Percentiles rank a stretch among this genome's conserved stretches.
Evolutionary conservation across 2,329 filamentous ascomycete genomes (phyloP).

Genomic region (Exophiala xenobiotica): DNA sequence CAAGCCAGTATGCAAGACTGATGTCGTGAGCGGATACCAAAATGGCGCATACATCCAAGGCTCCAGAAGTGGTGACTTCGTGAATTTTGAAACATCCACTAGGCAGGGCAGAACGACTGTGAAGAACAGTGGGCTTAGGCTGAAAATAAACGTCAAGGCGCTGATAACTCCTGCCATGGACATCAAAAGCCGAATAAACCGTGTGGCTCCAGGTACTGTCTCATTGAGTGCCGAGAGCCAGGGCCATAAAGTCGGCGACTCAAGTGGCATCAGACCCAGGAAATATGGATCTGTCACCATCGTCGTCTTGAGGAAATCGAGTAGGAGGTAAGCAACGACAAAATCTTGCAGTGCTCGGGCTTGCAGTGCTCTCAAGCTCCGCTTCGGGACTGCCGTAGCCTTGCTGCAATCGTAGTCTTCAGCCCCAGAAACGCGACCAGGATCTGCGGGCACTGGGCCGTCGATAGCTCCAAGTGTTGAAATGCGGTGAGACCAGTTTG

Average conservation of each 20-base stretch:
- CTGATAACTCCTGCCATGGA: slow-evolving; percentile 57
- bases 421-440: slow-evolving; percentile 28
- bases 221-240: slow-evolving; percentile 21
- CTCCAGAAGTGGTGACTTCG: slow-evolving; percentile 60
- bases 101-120: slow-evolving; percentile 51
- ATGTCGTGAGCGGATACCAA: slow-evolving; percentile 51
- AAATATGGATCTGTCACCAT: slow-evolving; percentile 81
- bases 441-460: slow-evolving; percentile 31
- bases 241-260: slow-evolving; percentile 39
- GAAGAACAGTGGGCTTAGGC: slow-evolving; percentile 61
- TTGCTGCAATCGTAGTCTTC: slow-evolving; percentile 13
- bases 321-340: slow-evolving; percentile 60
- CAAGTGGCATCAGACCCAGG: slow-evolving; percentile 54
- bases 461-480: slow-evolving; percentile 44
- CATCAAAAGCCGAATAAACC: slow-evolving; percentile 57
- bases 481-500: slow-evolving; percentile 60
- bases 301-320: slow-evolving; percentile 68
- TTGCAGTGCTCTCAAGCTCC: slow-evolving; percentile 14
- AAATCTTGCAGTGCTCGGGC: slow-evolving; percentile 35
- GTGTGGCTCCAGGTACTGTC: slow-evolving; percentile 37
- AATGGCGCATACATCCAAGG: slow-evolving; percentile 62
- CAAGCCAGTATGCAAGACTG: slow-evolving; percentile 62
- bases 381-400: slow-evolving; percentile 19
- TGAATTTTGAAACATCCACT: slow-evolving; percentile 45
- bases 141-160: slow-evolving; percentile 62